A percentile compares a stretch with the other conserved stretches of the same genome.
phyloP scores from a whole-genome alignment of 805 yeast genomes.

The Wickerhamomyces bovis region DNA sequence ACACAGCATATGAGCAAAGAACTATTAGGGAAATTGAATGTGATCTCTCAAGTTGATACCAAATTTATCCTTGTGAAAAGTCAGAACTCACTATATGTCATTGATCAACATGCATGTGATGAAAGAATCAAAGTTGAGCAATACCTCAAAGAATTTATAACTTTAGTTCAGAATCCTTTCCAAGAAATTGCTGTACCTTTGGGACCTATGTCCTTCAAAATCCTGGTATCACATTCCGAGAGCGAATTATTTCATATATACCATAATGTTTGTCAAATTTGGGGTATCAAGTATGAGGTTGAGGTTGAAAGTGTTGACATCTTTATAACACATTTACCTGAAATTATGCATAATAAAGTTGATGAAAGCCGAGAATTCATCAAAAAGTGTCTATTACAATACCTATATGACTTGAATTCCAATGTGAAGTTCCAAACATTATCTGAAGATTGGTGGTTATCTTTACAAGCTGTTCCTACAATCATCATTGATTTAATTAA shows the following conservation, averaged over 20 bases:
- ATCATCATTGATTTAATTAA: conserved; percentile 45
- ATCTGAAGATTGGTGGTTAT: conserved; percentile 33
- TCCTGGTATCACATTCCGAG: conserved; percentile 27
- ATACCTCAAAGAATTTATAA: conserved; percentile 33
- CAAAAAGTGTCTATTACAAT: conserved; percentile 36
- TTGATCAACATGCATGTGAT: conserved; percentile 86
- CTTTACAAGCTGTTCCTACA: conserved; percentile 41
- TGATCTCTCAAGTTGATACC: conserved; percentile 53
- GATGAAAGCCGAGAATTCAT: conserved; percentile 26
- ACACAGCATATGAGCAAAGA: conserved; percentile 10
- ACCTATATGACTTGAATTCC: conserved; percentile 36
- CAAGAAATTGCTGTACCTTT: conserved; percentile 13
- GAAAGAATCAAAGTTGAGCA: conserved; percentile 63
- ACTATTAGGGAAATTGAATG: conserved; percentile 21
- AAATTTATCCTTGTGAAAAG: conserved; percentile 53
- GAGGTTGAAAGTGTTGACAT: conserved; percentile 6
- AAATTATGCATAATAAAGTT: conserved; percentile 30
- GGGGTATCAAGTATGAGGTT: conserved; percentile 39
- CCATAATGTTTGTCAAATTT: conserved; percentile 25
- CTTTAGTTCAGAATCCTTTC: conserved; percentile 21
- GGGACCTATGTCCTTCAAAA: conserved; percentile 3
- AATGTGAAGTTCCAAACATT: conserved; percentile 23
- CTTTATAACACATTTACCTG: conserved; percentile 39
- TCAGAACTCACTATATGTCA: conserved; percentile 28
- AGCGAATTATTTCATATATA: conserved; percentile 26